These are phyloP conservation scores for Hyphodiscus hymeniophilus DNA, from an alignment of 495 filamentous ascomycete species.

Conservation along the genomic window DNA sequence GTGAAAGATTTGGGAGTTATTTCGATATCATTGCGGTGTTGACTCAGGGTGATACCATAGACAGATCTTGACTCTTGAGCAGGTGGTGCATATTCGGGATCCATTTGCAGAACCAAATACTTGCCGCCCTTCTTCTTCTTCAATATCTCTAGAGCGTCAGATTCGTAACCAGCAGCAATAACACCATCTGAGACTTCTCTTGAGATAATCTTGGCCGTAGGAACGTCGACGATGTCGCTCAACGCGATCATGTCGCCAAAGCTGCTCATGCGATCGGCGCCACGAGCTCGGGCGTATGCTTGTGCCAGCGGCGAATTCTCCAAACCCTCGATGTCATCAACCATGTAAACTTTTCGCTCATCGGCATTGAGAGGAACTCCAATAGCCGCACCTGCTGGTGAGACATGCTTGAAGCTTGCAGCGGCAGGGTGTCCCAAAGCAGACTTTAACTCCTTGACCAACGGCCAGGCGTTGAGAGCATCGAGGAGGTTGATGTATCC, in stretches of 20 bases:
- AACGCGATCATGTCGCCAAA: slow-evolving; percentile 96
- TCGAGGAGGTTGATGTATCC: slow-evolving; percentile 97
- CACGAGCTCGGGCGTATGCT: slow-evolving; percentile 90
- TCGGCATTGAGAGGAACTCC: slow-evolving; percentile 75
- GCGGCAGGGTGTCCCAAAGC: slow-evolving; percentile 84
- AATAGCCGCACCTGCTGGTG: slow-evolving; percentile 91
- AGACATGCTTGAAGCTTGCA: slow-evolving; percentile 98
- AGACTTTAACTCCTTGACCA: slow-evolving; percentile 92
- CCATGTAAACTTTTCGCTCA: slow-evolving; percentile 96
- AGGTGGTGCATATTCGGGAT: slow-evolving; percentile 72
- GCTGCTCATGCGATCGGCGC: slow-evolving; percentile 93
- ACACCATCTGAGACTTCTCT: slow-evolving; percentile 97
- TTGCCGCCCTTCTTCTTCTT: slow-evolving; percentile 98
- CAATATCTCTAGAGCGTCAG: slow-evolving; percentile 80
- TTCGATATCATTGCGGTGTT: slow-evolving; percentile 84
- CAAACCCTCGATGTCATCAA: slow-evolving; percentile 85
- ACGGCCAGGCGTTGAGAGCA: slow-evolving; percentile 90
- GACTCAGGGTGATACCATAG: slow-evolving; percentile 76
- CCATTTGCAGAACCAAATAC: slow-evolving; percentile 93
- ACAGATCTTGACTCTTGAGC: slow-evolving; percentile 72
- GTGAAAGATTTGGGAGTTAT: slow-evolving; percentile 82
- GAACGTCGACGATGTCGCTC: slow-evolving; percentile 77
- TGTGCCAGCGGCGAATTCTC: slow-evolving; percentile 79
- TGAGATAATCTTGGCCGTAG: slow-evolving; percentile 92
- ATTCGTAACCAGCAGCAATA: slow-evolving; percentile 79